A percentile compares a stretch with the other conserved stretches of the same genome.
These are phyloP conservation scores for Boletus rex-veris DNA, from an alignment of 768 basidiomycete species.

Conservation along the genomic window DNA sequence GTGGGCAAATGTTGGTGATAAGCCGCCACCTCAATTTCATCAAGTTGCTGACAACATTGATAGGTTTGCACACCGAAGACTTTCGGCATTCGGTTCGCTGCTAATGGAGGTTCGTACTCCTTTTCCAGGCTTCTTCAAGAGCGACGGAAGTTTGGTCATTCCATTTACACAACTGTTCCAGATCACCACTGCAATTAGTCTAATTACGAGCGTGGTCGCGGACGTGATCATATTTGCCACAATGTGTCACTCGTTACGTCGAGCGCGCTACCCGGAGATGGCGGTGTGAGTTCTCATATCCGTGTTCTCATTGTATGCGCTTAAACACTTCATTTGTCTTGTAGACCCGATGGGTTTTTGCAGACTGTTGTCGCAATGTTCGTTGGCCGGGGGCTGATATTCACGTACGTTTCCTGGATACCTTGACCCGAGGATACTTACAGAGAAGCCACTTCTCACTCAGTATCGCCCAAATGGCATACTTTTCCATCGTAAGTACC, in stretches of 20 bases:
- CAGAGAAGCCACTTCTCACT: not conserved
- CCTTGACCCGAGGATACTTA: not conserved
- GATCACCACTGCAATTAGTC: slow-evolving; percentile 14
- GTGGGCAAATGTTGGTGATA: slow-evolving; percentile 27
- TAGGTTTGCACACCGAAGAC: slow-evolving; percentile 20
- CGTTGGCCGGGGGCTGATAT: slow-evolving; percentile 20
- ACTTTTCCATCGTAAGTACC: not conserved
- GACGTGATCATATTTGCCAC: slow-evolving; percentile 14
- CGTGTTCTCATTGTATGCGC: not conserved
- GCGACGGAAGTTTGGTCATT: not conserved
- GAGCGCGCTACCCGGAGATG: slow-evolving; percentile 12
- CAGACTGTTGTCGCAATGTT: not conserved
- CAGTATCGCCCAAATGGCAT: slow-evolving; percentile 16
- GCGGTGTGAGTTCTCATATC: slow-evolving; percentile 1
- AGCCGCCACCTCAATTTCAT: not conserved
- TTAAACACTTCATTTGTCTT: not conserved
- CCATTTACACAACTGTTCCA: not conserved
- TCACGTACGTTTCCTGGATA: slow-evolving; percentile 17
- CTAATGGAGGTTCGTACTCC: slow-evolving; percentile 19
- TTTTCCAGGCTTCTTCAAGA: not conserved
- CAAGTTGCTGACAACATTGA: slow-evolving; percentile 5
- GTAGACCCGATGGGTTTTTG: slow-evolving; percentile 14
- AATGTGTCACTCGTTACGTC: slow-evolving; percentile 22
- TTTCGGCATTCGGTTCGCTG: slow-evolving; percentile 18
- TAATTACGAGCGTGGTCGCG: slow-evolving; percentile 1